Percentiles rank a stretch among this genome's conserved stretches.
phyloP scores from a whole-genome alignment of 768 basidiomycete species.

The Auriculariales sp. region DNA sequence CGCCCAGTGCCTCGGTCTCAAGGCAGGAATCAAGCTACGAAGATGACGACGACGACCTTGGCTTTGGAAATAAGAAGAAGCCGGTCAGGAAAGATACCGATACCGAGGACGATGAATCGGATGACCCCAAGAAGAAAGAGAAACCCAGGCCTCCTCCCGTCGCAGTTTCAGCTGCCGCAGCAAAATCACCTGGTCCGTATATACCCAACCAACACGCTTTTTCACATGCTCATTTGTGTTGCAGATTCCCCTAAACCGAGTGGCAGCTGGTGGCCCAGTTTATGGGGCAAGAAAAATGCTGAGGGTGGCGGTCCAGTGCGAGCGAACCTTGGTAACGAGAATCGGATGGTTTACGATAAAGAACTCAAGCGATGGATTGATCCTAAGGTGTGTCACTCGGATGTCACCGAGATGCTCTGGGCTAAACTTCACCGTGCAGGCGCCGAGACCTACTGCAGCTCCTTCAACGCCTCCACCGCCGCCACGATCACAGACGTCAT shows the following conservation, averaged over 20 bases:
- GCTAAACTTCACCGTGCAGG: constrained; percentile 30
- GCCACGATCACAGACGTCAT: constrained; percentile 72
- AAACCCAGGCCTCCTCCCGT: no score
- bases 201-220: not conserved
- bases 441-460: constrained; percentile 33
- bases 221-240: not conserved
- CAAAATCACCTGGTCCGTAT: not conserved
- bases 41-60: constrained; percentile 78
- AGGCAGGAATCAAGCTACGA: constrained; percentile 17
- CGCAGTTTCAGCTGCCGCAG: not conserved
- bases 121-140: constrained; percentile 11
- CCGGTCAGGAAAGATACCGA: constrained; percentile 23
- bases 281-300: constrained; percentile 56
- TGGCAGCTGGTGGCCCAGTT: constrained; percentile 21
- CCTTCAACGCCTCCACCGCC: constrained; percentile 59
- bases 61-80: constrained; percentile 57
- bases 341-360: constrained; percentile 81
- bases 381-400: constrained; percentile 50
- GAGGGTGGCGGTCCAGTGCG: constrained; percentile 62
- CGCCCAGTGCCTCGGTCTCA: constrained; percentile 9
- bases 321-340: constrained; percentile 89
- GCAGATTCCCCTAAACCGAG: constrained; percentile 4
- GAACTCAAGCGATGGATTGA: constrained; percentile 96
- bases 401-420: not conserved
- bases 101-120: constrained; percentile 17